Evolutionary conservation across 2,329 filamentous ascomycete genomes (phyloP), one percentile per base, ranked within the genome.

Genomic region (Alternaria sp.): DNA sequence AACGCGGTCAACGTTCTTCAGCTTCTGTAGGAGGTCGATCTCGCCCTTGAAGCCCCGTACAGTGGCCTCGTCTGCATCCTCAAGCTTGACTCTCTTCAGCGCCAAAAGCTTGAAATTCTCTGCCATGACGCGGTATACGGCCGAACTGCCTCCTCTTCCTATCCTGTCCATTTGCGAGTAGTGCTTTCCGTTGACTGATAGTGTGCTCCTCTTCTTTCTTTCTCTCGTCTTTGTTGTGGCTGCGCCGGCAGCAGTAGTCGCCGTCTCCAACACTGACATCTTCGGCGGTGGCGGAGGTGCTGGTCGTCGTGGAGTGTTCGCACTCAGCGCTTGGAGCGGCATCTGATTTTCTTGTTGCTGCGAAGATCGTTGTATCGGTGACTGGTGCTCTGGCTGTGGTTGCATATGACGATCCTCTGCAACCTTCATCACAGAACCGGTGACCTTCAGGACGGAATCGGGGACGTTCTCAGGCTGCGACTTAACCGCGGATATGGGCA

Each of bases 31-130:
- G 13, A 99, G 84, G 72, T 97, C 94, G 62, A 99, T 99, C 79
- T 99, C 96, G 58, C 95, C 95, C 79, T 96, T 96, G 83, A 92
- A 98, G 1, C 95, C 95, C 61, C 88, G 87, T 56, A 99, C 88
- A 1, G 93, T 92, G 23, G 86, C 84, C 69, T 96, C 93, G 75
- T 99, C 95, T 26, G 93, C 92, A 72, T 95, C 91, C 75, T 97
- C 93, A 8, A 98, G 85, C 56, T 95, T 93, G 23, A 99, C 96
- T 52, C 93, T 87, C 82, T 99, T 99, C 69, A 99, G 82, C 1
- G 96, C 96, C 80, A 97, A 94, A 80, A 97, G 93, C 78, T 94
- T 96, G 74, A 93, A 94, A 75, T 97, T 98, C 79, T 99, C 96
- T 0, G 96, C 95, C 84, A 97, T 97, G 32, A 99, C 96, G 49